These are phyloP conservation scores for Brassica juncea DNA, from an alignment of 345 rosid species.

Conservation along the genomic window DNA sequence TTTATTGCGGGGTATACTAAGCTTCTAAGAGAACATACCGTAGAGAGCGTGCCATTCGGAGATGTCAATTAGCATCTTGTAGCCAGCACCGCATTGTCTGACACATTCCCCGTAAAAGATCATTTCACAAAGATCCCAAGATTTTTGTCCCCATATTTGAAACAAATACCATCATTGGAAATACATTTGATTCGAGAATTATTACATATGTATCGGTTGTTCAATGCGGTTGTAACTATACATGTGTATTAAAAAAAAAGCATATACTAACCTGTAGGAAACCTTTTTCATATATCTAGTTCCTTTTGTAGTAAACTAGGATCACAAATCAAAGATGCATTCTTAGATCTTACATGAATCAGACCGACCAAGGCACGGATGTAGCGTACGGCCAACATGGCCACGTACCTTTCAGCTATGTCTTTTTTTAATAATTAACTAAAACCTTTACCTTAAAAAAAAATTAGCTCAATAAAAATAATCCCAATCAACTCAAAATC, in stretches of 20 bases:
- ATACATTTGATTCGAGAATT: constrained; percentile 8
- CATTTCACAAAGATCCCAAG: constrained; percentile 15
- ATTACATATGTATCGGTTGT: constrained; percentile 22
- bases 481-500: no score
- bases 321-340: constrained; percentile 18
- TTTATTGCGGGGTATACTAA: constrained; percentile 50
- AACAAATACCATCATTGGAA: constrained; percentile 21
- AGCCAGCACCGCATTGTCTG: constrained; percentile 3
- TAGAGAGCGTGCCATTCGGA: constrained; percentile 25
- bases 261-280: constrained; percentile 30
- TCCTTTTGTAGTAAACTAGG: constrained; percentile 7
- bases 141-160: constrained; percentile 13
- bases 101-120: constrained; percentile 15
- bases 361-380: constrained; percentile 50
- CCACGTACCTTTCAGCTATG: no score
- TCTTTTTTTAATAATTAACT: no score
- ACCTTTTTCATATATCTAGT: constrained; percentile 22
- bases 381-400: no score
- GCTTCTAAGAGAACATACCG: constrained; percentile 44
- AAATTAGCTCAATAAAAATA: no score
- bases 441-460: no score
- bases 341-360: constrained; percentile 73
- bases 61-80: constrained; percentile 36
- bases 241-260: constrained; percentile 28
- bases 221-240: constrained; percentile 34